phyloP scores from a whole-genome alignment of 2,329 filamentous ascomycete genomes.

The Cladosporium sp. region DNA sequence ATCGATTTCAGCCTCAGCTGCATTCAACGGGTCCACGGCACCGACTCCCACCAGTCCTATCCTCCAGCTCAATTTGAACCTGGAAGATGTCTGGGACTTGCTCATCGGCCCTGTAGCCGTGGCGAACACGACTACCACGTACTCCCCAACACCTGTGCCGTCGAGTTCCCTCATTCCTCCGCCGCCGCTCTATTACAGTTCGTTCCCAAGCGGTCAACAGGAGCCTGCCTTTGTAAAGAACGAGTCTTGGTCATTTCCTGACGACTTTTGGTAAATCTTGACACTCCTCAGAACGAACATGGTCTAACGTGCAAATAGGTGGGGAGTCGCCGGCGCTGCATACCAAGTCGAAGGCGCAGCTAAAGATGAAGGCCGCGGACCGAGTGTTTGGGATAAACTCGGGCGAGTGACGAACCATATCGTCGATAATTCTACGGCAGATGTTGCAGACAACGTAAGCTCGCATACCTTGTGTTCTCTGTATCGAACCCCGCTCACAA shows the following conservation, averaged over 20 bases:
- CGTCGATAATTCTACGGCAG: slow-evolving; percentile 31
- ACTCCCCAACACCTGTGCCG: slow-evolving; percentile 38
- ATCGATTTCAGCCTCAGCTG: not conserved
- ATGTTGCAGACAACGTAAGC: slow-evolving; percentile 48
- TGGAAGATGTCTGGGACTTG: slow-evolving; percentile 31
- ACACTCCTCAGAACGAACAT: too few relatives aligned
- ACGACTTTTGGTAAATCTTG: slow-evolving; percentile 22
- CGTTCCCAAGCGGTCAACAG: slow-evolving; percentile 31
- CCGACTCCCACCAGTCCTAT: not conserved
- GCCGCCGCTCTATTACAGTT: slow-evolving; percentile 44
- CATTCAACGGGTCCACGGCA: slow-evolving; percentile 3
- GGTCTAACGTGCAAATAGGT: too few relatives aligned
- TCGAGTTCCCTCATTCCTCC: slow-evolving; percentile 53
- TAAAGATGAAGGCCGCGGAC: slow-evolving; percentile 25
- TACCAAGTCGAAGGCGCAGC: slow-evolving; percentile 33
- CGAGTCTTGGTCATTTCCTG: slow-evolving; percentile 29
- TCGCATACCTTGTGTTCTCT: not conserved
- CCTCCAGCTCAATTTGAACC: slow-evolving; percentile 18
- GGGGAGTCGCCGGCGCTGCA: slow-evolving; percentile 33
- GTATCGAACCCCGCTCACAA: too few relatives aligned
- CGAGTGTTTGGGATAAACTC: slow-evolving; percentile 32
- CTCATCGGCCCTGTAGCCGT: slow-evolving; percentile 27
- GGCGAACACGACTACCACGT: slow-evolving; percentile 19
- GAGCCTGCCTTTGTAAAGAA: slow-evolving; percentile 28
- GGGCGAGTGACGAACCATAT: slow-evolving; percentile 32